Percentiles rank a stretch among this genome's conserved stretches.
Conservation (phyloP, 768 basidiomycete genomes). For the Hemileccinum impolitum region DNA sequence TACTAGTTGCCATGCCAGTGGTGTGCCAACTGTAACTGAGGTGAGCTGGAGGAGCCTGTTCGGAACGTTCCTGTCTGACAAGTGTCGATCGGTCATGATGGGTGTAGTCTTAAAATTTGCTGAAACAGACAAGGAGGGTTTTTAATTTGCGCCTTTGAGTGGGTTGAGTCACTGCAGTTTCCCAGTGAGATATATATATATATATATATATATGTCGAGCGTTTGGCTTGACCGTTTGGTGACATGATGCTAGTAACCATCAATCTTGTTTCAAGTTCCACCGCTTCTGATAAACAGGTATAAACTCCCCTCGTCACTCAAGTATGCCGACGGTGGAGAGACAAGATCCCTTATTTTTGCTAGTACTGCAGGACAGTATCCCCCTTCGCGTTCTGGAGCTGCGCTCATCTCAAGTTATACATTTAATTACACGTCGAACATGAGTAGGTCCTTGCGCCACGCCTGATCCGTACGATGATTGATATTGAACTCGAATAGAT, state of each 20-base stretch:
- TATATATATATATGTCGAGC: too few relatives aligned
- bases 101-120: too few relatives aligned
- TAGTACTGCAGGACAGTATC: conserved; percentile 14
- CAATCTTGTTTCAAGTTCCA: background rate
- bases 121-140: too few relatives aligned
- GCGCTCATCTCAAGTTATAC: background rate
- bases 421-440: background rate
- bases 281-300: conserved; percentile 9
- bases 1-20: too few relatives aligned
- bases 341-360: background rate
- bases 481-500: conserved; percentile 3
- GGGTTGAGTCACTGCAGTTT: too few relatives aligned
- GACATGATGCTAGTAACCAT: conserved; percentile 1
- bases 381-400: conserved; percentile 1
- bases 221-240: too few relatives aligned
- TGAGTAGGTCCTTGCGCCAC: conserved; percentile 10
- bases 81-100: too few relatives aligned
- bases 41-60: too few relatives aligned
- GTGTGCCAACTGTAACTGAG: too few relatives aligned
- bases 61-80: too few relatives aligned
- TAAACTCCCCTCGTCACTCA: conserved; percentile 7
- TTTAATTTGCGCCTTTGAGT: too few relatives aligned
- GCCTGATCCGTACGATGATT: background rate
- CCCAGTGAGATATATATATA: too few relatives aligned
- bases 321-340: conserved; percentile 5